Evolutionary conservation across 2,329 filamentous ascomycete species (phyloP).

Genomic region (Fusarium verticillioides): DNA sequence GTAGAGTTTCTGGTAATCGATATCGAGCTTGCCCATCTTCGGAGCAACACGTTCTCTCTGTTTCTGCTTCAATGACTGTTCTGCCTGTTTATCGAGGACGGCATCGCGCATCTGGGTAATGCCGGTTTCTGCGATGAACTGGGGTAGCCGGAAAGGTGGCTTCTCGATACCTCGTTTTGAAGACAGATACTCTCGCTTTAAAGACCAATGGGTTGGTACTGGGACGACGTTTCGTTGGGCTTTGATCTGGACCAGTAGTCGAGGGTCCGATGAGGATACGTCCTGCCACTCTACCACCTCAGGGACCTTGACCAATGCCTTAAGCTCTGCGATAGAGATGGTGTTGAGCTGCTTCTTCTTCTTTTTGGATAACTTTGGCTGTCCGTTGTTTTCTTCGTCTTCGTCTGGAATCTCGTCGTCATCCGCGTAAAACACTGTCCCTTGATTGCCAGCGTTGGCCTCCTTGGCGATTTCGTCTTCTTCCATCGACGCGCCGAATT

Average conservation of each 20-base stretch:
- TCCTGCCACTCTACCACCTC: constrained; percentile 99
- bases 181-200: constrained; percentile 96
- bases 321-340: constrained; percentile 93
- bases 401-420: constrained; percentile 89
- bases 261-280: constrained; percentile 88
- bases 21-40: constrained; percentile 97
- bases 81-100: constrained; percentile 93
- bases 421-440: constrained; percentile 84
- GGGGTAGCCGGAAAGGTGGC: constrained; percentile 88
- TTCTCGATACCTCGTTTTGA: constrained; percentile 98
- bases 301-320: constrained; percentile 88
- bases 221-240: constrained; percentile 94
- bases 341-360: constrained; percentile 92
- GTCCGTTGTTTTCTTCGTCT: constrained; percentile 74
- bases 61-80: constrained; percentile 92
- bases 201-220: constrained; percentile 91
- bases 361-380: constrained; percentile 88
- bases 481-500: constrained; percentile 75
- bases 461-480: constrained; percentile 74
- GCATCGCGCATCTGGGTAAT: constrained; percentile 99
- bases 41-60: constrained; percentile 93
- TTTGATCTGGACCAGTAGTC: constrained; percentile 92
- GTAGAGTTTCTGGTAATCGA: constrained; percentile 98
- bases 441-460: constrained; percentile 77
- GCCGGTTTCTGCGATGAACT: constrained; percentile 97